A percentile compares a stretch with the other conserved stretches of the same genome.
These are phyloP conservation scores for Theobroma grandiflorum DNA, from an alignment of 441 rosid genomes.

Conservation along the genomic window DNA sequence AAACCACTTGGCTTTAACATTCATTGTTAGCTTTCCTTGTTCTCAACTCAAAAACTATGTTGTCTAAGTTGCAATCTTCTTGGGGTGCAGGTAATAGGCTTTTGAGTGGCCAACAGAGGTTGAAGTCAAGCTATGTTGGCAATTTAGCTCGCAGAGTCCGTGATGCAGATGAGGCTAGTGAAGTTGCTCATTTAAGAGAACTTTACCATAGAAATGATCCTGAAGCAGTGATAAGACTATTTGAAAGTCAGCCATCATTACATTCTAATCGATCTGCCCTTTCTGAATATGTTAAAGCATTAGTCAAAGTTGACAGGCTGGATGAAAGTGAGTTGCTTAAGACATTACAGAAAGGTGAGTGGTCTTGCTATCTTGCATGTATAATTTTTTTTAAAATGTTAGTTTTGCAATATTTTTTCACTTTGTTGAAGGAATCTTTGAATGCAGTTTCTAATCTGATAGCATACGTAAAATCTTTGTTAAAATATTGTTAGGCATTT, in stretches of 20 bases:
- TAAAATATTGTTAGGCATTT: background rate
- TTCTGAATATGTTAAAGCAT: slow-evolving; percentile 87
- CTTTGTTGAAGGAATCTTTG: background rate
- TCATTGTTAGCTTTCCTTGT: background rate
- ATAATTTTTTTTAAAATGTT: slow-evolving; percentile 9
- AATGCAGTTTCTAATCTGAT: background rate
- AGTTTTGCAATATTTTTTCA: background rate
- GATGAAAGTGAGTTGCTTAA: slow-evolving; percentile 83
- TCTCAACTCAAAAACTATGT: slow-evolving; percentile 2
- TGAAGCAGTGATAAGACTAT: slow-evolving; percentile 80
- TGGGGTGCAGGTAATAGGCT: slow-evolving; percentile 47
- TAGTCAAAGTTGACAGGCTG: slow-evolving; percentile 87
- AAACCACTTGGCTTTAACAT: background rate
- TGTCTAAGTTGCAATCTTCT: background rate
- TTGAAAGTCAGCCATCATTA: slow-evolving; percentile 84
- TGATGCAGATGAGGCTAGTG: slow-evolving; percentile 76
- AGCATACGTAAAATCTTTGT: background rate
- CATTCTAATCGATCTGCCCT: slow-evolving; percentile 77
- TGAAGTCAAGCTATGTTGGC: slow-evolving; percentile 79
- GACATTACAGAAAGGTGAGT: slow-evolving; percentile 85
- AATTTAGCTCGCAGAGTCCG: slow-evolving; percentile 76
- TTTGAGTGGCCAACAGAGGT: slow-evolving; percentile 53
- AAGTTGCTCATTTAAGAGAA: slow-evolving; percentile 72
- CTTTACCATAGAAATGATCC: slow-evolving; percentile 80
- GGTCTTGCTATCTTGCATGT: background rate